phyloP scores from a whole-genome alignment of 177 flowering plant genomes.

The Vitis hybrid region DNA sequence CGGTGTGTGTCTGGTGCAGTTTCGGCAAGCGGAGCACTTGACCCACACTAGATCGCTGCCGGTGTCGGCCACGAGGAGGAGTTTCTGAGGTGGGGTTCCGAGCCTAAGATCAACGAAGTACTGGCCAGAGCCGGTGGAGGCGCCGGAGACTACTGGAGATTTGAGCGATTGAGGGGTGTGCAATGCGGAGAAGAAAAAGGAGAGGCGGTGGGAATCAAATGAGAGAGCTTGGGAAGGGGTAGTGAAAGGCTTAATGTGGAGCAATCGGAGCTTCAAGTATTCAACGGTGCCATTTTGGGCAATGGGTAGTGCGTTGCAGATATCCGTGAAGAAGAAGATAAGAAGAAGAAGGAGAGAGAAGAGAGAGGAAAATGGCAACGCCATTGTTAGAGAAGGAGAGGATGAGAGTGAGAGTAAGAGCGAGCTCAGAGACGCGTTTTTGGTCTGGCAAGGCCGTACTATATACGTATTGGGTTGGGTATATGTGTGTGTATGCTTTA shows the following conservation, averaged over 20 bases:
- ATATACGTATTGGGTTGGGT: not conserved
- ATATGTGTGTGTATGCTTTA: not conserved
- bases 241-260: slow-evolving; percentile 31
- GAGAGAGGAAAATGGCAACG: not conserved
- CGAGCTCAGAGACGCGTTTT: not conserved
- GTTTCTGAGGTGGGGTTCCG: slow-evolving; percentile 73
- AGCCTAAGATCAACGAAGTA: slow-evolving; percentile 60
- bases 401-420: not conserved
- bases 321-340: slow-evolving; percentile 16
- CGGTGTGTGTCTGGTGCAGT: slow-evolving; percentile 40
- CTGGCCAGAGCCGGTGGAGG: slow-evolving; percentile 68
- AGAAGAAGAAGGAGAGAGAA: slow-evolving; percentile 11
- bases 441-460: not conserved
- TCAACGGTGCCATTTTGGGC: slow-evolving; percentile 9
- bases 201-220: slow-evolving; percentile 42
- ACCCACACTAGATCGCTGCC: slow-evolving; percentile 88
- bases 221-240: slow-evolving; percentile 34
- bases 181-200: slow-evolving; percentile 26
- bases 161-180: slow-evolving; percentile 11
- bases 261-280: slow-evolving; percentile 49
- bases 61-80: slow-evolving; percentile 73
- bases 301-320: slow-evolving; percentile 10
- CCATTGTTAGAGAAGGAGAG: slow-evolving; percentile 13
- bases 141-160: slow-evolving; percentile 66
- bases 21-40: slow-evolving; percentile 63